Conservation (phyloP, 225 moss, liverwort and hornwort genomes). For the Marchantia polymorpha region DNA sequence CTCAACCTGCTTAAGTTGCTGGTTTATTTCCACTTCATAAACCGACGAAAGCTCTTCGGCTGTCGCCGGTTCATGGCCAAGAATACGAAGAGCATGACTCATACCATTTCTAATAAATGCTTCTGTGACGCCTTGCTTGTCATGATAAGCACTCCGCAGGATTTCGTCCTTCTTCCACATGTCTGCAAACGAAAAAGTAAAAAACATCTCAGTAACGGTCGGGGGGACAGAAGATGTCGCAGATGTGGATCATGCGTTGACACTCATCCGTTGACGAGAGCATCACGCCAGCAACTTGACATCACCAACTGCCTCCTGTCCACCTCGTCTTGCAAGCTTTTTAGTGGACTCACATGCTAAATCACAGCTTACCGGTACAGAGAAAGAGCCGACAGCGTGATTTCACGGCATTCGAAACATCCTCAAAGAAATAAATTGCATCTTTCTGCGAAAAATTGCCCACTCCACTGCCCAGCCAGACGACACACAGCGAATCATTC, state of each 20-base stretch:
- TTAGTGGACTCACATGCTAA: background rate
- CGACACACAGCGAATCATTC: slow-evolving; percentile 53
- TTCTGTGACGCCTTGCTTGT: slow-evolving; percentile 62
- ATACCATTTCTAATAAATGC: slow-evolving; percentile 86
- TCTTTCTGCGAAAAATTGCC: slow-evolving; percentile 51
- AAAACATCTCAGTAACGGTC: too few species aligned
- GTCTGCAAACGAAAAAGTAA: slow-evolving; percentile 37
- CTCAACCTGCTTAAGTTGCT: slow-evolving; percentile 56
- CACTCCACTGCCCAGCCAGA: slow-evolving; percentile 84
- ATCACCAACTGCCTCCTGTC: background rate
- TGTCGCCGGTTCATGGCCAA: slow-evolving; percentile 38
- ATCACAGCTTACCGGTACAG: slow-evolving; percentile 53
- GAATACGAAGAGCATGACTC: slow-evolving; percentile 59
- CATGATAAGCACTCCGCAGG: slow-evolving; percentile 69
- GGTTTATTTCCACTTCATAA: slow-evolving; percentile 76
- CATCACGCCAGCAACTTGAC: background rate
- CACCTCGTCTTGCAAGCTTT: background rate
- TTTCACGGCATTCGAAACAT: slow-evolving; percentile 47
- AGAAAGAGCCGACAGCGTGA: slow-evolving; percentile 62
- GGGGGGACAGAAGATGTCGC: too few species aligned
- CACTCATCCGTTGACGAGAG: too few species aligned
- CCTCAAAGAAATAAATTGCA: slow-evolving; percentile 59
- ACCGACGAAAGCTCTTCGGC: slow-evolving; percentile 52
- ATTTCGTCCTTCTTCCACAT: slow-evolving; percentile 74
- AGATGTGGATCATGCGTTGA: too few species aligned